Percentiles rank a stretch among this genome's conserved stretches.
phyloP scores from a whole-genome alignment of 768 basidiomycete genomes.

The Lactifluus piperatus region DNA sequence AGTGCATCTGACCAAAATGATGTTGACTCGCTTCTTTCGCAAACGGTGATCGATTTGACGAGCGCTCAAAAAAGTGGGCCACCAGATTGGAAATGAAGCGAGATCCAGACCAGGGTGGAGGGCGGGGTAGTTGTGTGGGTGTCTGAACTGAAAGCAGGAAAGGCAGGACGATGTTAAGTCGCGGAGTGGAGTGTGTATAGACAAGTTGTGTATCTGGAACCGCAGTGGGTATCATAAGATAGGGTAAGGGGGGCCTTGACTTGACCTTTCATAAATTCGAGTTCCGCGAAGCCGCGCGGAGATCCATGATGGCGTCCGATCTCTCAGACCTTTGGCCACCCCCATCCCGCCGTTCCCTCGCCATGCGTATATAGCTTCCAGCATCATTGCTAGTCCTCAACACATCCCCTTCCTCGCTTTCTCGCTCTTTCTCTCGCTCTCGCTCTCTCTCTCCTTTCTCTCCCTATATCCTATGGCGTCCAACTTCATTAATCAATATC shows the following conservation, averaged over 20 bases:
- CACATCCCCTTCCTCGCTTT: slow-evolving; percentile 11
- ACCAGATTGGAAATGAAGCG: background rate
- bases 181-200: too few relatives aligned
- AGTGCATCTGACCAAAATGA: slow-evolving; percentile 11
- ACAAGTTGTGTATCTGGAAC: too few relatives aligned
- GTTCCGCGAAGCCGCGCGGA: slow-evolving; percentile 18
- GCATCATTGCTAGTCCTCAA: slow-evolving; percentile 13
- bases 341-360: slow-evolving; percentile 18
- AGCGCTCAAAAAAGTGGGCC: background rate
- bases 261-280: background rate
- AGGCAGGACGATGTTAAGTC: background rate
- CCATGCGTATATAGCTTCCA: slow-evolving; percentile 20
- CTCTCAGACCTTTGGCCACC: slow-evolving; percentile 12
- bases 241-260: background rate
- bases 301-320: slow-evolving; percentile 20
- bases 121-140: background rate
- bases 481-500: slow-evolving; percentile 17
- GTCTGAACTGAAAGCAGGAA: background rate
- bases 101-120: slow-evolving; percentile 8
- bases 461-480: slow-evolving; percentile 11
- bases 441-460: background rate
- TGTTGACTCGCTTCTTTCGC: slow-evolving; percentile 9
- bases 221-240: background rate
- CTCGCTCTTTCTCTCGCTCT: slow-evolving; percentile 8
- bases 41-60: slow-evolving; percentile 14